phyloP scores from a whole-genome alignment of 371 early-diverging fungal genomes.

The Apophysomyces ossiformis region DNA sequence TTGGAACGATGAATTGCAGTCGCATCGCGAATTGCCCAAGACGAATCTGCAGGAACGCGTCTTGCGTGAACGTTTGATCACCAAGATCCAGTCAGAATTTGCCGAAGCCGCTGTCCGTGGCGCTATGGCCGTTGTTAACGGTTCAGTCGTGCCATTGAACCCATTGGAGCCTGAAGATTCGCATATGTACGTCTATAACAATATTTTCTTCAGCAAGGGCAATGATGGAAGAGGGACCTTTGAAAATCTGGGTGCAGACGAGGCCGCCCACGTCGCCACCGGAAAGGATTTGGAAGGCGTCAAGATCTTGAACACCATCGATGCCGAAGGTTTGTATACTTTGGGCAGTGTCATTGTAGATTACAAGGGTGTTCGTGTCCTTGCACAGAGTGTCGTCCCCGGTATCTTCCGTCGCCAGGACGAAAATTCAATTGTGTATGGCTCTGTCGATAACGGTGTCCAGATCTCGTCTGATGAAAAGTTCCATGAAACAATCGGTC shows the following conservation, averaged over 20 bases:
- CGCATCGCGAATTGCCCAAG: slow-evolving; percentile 85
- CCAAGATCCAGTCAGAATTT: slow-evolving; percentile 88
- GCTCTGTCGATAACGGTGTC: slow-evolving; percentile 84
- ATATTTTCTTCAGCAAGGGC: slow-evolving; percentile 93
- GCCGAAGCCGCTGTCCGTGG: slow-evolving; percentile 88
- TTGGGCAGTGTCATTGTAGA: slow-evolving; percentile 91
- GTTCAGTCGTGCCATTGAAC: slow-evolving; percentile 80
- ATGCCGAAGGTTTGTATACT: slow-evolving; percentile 79
- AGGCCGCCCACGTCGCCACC: slow-evolving; percentile 91
- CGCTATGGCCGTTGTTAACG: slow-evolving; percentile 84
- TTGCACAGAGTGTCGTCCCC: slow-evolving; percentile 94
- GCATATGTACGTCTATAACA: slow-evolving; percentile 93
- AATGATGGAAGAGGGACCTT: slow-evolving; percentile 89
- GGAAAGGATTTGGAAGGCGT: slow-evolving; percentile 95
- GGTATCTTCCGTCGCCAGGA: slow-evolving; percentile 83
- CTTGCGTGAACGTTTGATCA: slow-evolving; percentile 81
- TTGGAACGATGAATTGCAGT: slow-evolving; percentile 96
- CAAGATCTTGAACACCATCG: slow-evolving; percentile 74
- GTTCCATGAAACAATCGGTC: slow-evolving; percentile 77
- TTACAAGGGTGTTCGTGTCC: slow-evolving; percentile 87
- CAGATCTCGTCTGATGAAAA: slow-evolving; percentile 68
- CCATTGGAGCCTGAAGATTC: slow-evolving; percentile 77
- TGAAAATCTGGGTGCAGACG: slow-evolving; percentile 85
- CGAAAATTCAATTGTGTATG: slow-evolving; percentile 84
- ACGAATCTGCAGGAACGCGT: slow-evolving; percentile 83